Base-by-base conservation (phyloP, 2,329 filamentous ascomycete genomes). In the Lanzia echinophila region DNA sequence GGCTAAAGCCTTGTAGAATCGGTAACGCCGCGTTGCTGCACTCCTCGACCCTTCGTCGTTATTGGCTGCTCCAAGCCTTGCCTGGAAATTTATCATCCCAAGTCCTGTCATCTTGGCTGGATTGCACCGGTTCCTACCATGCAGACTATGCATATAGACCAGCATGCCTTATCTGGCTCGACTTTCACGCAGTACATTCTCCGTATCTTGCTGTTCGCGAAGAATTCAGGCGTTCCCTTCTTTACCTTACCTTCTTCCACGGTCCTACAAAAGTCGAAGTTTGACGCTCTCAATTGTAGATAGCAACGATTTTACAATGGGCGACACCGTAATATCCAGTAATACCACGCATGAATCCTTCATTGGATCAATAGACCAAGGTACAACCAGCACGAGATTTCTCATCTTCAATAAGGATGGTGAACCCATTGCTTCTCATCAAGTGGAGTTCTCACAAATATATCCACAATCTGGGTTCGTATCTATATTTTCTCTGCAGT, bases 281-380 rank as follows among this genome's bases (percentile, higher is more conserved):
- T 13, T 22, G 32, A 31, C 22, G 22, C 13, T 11, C 36, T 11
- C 32, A 32, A 32, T n/a, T 24, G 13, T 2, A n/a, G 20, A 32
- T 4, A 47, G 13, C 15, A 46, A 17, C 11, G 47, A 50, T 34
- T 46, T 50, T 15, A 55, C 48, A 28, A 58, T 58, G 56, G 46
- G 46, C 36, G 56, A 58, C 12, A 28, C 24, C 32, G 11, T 32
- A 13, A 33, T 39, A 22, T 39, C 48, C 42, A 50, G 42, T n/a
- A 48, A n/a, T n/a, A n/a, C n/a, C n/a, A n/a, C n/a, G n/a, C n/a
- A 53, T 28, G 48, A 47, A 41, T 55, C 55, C 11, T 90, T 87
- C 64, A 82, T 90, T 57, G 87, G 87, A 59, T 84, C 86, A 54
- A 90, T 91, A 66, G 87, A 91, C 66, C 86, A 90, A 68, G 87